phyloP scores from a whole-genome alignment of 164 flowering plant species.

The Annona squamosa region DNA sequence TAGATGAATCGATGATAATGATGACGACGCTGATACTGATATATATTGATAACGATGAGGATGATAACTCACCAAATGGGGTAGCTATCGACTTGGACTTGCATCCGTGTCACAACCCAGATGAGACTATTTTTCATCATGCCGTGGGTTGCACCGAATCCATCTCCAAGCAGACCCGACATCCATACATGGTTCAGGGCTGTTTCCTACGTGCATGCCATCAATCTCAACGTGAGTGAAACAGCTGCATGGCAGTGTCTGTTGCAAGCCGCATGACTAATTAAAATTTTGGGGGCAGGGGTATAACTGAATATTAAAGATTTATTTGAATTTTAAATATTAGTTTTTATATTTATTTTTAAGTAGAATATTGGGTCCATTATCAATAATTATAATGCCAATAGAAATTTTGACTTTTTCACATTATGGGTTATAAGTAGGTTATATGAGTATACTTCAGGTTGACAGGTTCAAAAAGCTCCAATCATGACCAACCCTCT shows the following conservation, averaged over 20 bases:
- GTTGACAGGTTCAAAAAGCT: no score
- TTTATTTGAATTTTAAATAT: no score
- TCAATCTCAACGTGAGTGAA: background rate
- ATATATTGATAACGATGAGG: background rate
- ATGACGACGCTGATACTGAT: background rate
- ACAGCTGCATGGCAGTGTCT: background rate
- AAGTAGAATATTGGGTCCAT: no score
- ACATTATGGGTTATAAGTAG: no score
- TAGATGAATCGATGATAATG: background rate
- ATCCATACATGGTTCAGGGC: conserved; percentile 58
- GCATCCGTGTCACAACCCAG: conserved; percentile 56
- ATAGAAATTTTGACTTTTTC: no score
- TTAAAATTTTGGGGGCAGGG: no score
- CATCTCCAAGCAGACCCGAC: conserved; percentile 47
- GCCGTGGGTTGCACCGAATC: conserved; percentile 56
- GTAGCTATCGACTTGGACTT: conserved; percentile 39
- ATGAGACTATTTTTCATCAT: conserved; percentile 49
- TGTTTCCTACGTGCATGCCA: conserved; percentile 38
- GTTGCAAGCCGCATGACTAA: no score
- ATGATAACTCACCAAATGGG: conserved; percentile 37
- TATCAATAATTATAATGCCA: no score
- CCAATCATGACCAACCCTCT: no score
- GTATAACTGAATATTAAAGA: no score
- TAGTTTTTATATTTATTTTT: no score
- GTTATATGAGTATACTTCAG: no score